Base-by-base conservation (phyloP, 1,139 yeast genomes). In the Pichia sp. region DNA sequence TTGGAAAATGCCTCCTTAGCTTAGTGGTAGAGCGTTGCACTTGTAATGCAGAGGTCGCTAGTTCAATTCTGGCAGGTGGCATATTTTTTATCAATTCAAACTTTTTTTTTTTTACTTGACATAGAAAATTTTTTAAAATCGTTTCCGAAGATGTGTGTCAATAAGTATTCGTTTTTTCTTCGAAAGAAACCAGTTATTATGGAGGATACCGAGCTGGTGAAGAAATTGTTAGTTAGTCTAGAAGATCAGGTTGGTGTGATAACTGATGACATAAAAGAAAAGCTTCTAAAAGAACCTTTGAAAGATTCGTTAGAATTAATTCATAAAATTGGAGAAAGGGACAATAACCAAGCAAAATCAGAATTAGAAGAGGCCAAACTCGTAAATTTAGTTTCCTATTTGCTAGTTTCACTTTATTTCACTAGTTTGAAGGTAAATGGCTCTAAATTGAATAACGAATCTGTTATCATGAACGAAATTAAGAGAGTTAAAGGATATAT, bases 21-120 rank as follows among this genome's bases (percentile, higher is more conserved):
- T 82, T 81, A 82, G 92, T 82, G 92, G 92, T 82, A 82, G 88
- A 82, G 92, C 92, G 88, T 81, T 80, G 88, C 90, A 82, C 90
- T 82, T 82, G 90, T 82, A 82, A 83, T 82, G 90, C 88, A 80
- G 81, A 82, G 92, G 87, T 82, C 90, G 86, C 85, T 81, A 83
- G 90, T 83, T 82, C 90, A 81, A 83, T 81, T 81, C 92, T 83
- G 92, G 86, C 86, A 82, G 77, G 81, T 71, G 88, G 88, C 88
- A 80, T 8, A 8, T 31, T n/a, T 31, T 27, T 29, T 29, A 16
- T 16, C 23, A 16, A 16, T 16, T 16, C 23, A 16, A 16, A 16
- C 23, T 16, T 16, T 16, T 16, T n/a, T n/a, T n/a, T 16, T 16
- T 16, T 16, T 16, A 16, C 23, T 16, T 16, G 23, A 16, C 23